Percentiles rank a stretch among this genome's conserved stretches.
Conservation (phyloP, 106 monocot species). For the Dactylorhiza incarnata region DNA sequence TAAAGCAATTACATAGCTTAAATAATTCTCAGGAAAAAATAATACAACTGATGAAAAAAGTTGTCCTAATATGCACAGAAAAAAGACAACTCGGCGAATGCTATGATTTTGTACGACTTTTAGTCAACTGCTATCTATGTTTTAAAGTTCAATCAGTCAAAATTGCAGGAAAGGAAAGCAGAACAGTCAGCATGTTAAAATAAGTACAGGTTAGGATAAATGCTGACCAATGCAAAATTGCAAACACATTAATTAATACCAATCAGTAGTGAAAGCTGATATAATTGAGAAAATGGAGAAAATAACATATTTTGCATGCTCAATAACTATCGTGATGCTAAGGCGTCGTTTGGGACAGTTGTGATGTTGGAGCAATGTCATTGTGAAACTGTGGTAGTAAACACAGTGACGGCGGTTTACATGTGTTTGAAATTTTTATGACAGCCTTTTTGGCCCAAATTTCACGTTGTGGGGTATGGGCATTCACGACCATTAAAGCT, state of each 20-base stretch:
- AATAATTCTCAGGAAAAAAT: neutral
- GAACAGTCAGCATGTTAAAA: neutral
- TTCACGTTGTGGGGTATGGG: too few species aligned
- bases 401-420: too few species aligned
- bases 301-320: conserved; percentile 2
- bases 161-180: neutral
- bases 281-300: neutral
- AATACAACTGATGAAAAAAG: neutral
- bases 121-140: neutral
- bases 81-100: neutral
- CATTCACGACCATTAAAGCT: too few species aligned
- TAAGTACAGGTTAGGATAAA: neutral
- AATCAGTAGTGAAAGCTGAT: neutral
- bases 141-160: neutral
- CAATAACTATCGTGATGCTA: neutral
- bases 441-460: too few species aligned
- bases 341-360: too few species aligned
- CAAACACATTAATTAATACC: neutral
- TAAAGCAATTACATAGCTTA: neutral
- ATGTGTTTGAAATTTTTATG: too few species aligned
- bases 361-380: too few species aligned
- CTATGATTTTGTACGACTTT: neutral
- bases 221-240: neutral
- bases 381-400: too few species aligned
- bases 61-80: neutral